Base-by-base conservation (phyloP, 148 eudicot species). In the Camellia lanceoleosa region DNA sequence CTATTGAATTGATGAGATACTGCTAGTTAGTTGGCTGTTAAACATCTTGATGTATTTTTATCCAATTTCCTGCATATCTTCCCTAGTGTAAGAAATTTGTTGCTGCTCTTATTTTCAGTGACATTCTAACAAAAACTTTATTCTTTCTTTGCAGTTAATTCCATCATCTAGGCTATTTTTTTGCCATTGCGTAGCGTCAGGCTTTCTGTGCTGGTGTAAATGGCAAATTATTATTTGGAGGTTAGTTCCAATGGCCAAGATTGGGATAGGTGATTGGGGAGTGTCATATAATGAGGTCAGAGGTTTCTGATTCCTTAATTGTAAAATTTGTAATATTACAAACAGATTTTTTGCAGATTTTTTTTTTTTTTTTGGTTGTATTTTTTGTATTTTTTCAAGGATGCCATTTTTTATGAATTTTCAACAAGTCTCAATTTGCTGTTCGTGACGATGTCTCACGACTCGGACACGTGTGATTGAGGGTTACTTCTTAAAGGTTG, bases 251-350 rank as follows among this genome's bases (percentile, higher is more conserved):
- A 70, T 20, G 47, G 76, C 69, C 62, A 38, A 58, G 61, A 63
- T 41, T 55, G 63, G 52, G 15, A 41, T 30, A 13, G 46, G 55
- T 46, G 64, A 68, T 74, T 44, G 52, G 42, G 43, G 56, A 41
- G 49, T 61, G 1, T 41, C 58, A 71, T 43, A 69, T 47, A 20
- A 46, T 7, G 80, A 71, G 77, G 70, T 63, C 64, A 68, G 62
- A 64, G 44, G 66, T 69, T 62, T 68, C 54, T 74, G 75, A 74
- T 51, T 78, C 41, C 68, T 42, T 12, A 38, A 54, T 60, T 79
- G 85, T 83, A 79, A 5, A 38, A 74, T 23, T 74, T 83, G 85
- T 79, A 79, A 79, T 78, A 20, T 66, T 78, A 51, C 5, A 42
- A 7, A 52, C 64, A 15, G 47, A 47, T 23, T 64, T 41, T 74